Evolutionary conservation across 2,329 filamentous ascomycete species (phyloP).

Genomic region (Pseudohalonectria lignicola): DNA sequence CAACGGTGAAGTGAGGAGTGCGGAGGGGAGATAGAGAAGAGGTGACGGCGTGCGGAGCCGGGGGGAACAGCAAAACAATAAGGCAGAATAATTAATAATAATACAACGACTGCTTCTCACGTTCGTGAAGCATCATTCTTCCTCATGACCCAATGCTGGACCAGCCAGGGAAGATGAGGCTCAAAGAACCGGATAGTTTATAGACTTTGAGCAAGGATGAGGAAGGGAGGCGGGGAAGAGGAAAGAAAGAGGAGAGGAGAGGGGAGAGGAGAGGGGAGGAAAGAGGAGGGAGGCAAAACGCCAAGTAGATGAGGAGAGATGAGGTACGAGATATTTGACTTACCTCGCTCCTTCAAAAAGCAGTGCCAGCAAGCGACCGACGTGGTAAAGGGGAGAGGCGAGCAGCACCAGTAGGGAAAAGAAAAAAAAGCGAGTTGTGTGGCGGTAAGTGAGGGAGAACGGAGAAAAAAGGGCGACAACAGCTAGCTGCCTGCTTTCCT

Average conservation of each 20-base stretch:
- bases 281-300: conserved; percentile 3
- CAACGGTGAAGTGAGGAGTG: no score
- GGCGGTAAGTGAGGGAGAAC: neutral
- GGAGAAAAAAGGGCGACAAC: no score
- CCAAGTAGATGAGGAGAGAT: conserved; percentile 3
- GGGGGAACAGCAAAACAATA: no score
- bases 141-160: conserved; percentile 7
- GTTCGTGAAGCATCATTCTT: neutral
- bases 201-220: conserved; percentile 10
- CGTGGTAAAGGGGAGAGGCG: neutral
- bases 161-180: conserved; percentile 9
- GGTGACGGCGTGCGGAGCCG: no score
- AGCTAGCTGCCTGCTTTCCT: no score
- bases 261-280: conserved; percentile 2
- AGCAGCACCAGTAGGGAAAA: neutral
- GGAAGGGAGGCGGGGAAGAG: conserved; percentile 6
- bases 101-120: conserved; percentile 9
- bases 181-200: conserved; percentile 8
- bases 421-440: neutral
- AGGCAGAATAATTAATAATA: no score
- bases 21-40: no score
- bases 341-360: neutral
- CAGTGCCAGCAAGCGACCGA: neutral
- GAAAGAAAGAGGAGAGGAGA: conserved; percentile 3
- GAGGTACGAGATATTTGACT: conserved; percentile 6